Evolutionary conservation across 306 rosid species (phyloP).

Genomic region (Vicia sativa): DNA sequence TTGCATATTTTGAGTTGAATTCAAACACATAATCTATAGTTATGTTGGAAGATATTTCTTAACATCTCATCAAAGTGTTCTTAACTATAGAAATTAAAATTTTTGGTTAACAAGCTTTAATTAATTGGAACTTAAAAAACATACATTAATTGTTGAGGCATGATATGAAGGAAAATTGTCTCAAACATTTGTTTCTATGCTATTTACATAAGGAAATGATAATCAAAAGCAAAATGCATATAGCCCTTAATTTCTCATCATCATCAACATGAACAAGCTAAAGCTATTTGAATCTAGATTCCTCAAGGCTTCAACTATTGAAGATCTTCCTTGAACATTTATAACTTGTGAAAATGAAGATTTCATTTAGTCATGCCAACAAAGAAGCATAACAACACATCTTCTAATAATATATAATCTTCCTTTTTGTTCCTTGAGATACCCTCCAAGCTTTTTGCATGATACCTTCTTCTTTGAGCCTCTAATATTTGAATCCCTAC

Average conservation of each 20-base stretch:
- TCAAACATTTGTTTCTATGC: slow-evolving; percentile 38
- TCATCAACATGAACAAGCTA: slow-evolving; percentile 31
- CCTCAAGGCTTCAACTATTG: slow-evolving; percentile 1
- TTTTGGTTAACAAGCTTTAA: slow-evolving; percentile 23
- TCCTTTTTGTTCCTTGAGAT: slow-evolving; percentile 76
- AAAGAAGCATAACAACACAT: slow-evolving; percentile 86
- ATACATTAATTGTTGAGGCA: slow-evolving; percentile 28
- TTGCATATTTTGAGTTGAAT: no score
- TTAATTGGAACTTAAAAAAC: slow-evolving; percentile 29
- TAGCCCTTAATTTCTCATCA: background rate
- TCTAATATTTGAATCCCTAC: slow-evolving; percentile 36
- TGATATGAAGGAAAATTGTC: slow-evolving; percentile 39
- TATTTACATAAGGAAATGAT: slow-evolving; percentile 38
- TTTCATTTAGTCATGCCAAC: slow-evolving; percentile 71
- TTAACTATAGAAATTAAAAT: background rate
- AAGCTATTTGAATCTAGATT: slow-evolving; percentile 1
- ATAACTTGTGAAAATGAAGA: background rate
- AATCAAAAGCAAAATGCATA: slow-evolving; percentile 5
- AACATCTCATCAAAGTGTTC: no score
- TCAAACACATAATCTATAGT: no score
- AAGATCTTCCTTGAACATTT: background rate
- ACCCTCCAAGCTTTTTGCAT: slow-evolving; percentile 73
- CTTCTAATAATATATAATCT: slow-evolving; percentile 80
- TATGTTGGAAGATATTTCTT: no score
- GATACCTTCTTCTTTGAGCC: slow-evolving; percentile 62